Evolutionary conservation across 1,284 basidiomycete genomes (phyloP).

Genomic region (Sphagnurus paluster): DNA sequence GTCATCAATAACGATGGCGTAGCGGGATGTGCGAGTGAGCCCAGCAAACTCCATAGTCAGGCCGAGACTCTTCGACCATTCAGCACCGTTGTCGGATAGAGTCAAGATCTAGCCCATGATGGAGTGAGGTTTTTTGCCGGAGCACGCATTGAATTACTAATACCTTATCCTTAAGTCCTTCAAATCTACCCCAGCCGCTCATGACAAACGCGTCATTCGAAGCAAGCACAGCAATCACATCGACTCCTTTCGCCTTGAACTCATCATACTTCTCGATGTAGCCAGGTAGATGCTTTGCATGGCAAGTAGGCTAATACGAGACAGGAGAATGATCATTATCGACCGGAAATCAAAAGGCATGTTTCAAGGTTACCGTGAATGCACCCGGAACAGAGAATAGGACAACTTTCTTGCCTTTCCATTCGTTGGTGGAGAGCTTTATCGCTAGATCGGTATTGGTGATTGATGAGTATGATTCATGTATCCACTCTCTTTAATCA

Average conservation of each 20-base stretch:
- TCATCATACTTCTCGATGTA: conserved; percentile 65
- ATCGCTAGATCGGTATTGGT: conserved; percentile 38
- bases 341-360: not conserved
- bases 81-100: conserved; percentile 63
- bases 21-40: conserved; percentile 69
- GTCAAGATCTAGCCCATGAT: conserved; percentile 51
- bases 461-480: conserved; percentile 4
- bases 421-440: conserved; percentile 58
- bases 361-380: conserved; percentile 58
- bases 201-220: conserved; percentile 80
- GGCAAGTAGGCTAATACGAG: conserved; percentile 63
- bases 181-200: conserved; percentile 73
- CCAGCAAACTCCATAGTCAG: conserved; percentile 53
- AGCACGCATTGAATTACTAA: not conserved
- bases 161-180: conserved; percentile 73
- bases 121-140: not conserved
- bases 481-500: conserved; percentile 19
- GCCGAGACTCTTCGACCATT: conserved; percentile 67
- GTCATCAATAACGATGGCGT: conserved; percentile 72
- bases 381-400: conserved; percentile 79
- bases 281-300: conserved; percentile 70
- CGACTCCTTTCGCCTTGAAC: conserved; percentile 75
- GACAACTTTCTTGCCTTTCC: conserved; percentile 86
- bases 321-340: conserved; percentile 3
- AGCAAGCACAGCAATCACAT: conserved; percentile 68